phyloP scores from a whole-genome alignment of 1,284 basidiomycete species.

The Ceratobasidium papillatum region DNA sequence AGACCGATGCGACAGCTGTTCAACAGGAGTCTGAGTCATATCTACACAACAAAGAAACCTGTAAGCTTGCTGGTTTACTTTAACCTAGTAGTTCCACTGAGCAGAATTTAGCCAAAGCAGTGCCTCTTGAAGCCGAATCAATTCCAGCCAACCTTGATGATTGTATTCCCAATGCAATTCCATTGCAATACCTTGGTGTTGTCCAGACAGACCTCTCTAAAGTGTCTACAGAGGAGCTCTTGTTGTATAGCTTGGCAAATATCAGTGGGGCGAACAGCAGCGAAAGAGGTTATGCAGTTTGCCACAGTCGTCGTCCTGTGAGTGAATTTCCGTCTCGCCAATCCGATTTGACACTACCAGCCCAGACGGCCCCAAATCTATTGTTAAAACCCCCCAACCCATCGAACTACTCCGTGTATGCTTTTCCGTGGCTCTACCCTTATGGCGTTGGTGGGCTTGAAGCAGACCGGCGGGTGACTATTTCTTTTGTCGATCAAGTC shows the following conservation, averaged over 20 bases:
- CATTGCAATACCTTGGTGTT: constrained; percentile 25
- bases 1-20: not conserved
- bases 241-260: not conserved
- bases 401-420: constrained; percentile 48
- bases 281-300: constrained; percentile 38
- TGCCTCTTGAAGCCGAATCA: too few relatives aligned
- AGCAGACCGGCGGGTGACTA: constrained; percentile 35
- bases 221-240: constrained; percentile 5
- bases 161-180: constrained; percentile 15
- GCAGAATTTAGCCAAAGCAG: too few relatives aligned
- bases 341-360: too few relatives aligned
- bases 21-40: constrained; percentile 27
- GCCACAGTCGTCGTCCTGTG: constrained; percentile 32
- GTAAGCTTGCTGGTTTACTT: not conserved
- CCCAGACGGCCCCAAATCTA: not conserved
- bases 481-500: constrained; percentile 52
- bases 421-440: constrained; percentile 55
- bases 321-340: constrained; percentile 17
- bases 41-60: not conserved
- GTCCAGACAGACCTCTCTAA: constrained; percentile 31
- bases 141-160: not conserved
- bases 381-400: not conserved
- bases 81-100: too few relatives aligned
- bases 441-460: constrained; percentile 56
- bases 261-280: not conserved